Evolutionary conservation across 2,329 filamentous ascomycete genomes (phyloP).

Genomic region (Hypocreales sp.): DNA sequence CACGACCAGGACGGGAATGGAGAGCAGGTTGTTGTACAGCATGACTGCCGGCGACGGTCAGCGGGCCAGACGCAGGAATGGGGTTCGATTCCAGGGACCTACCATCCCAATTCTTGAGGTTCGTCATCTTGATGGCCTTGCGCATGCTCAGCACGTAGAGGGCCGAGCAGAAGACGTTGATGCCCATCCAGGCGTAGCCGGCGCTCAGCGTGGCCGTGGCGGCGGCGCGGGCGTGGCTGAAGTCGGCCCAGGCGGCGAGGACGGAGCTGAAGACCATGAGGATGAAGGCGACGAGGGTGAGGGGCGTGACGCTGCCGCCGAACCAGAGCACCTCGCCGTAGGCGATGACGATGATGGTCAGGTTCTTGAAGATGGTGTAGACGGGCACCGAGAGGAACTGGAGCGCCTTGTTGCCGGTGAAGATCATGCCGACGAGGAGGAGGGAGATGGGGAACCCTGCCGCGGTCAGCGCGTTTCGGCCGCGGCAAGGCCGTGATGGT

Average conservation of each 20-base stretch:
- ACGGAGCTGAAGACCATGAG: conserved; percentile 93
- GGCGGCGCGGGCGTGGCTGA: conserved; percentile 67
- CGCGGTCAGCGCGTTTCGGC: neutral
- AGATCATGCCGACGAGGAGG: conserved; percentile 97
- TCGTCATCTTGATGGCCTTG: conserved; percentile 98
- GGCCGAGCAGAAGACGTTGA: conserved; percentile 92
- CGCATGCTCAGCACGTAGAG: conserved; percentile 86
- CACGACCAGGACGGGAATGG: conserved; percentile 77
- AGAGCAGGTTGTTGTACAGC: conserved; percentile 99
- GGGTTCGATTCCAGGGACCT: too few species aligned
- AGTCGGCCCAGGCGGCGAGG: conserved; percentile 93
- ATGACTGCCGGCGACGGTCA: conserved; percentile 47
- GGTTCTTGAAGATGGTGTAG: conserved; percentile 99
- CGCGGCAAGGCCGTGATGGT: neutral
- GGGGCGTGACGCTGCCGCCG: conserved; percentile 74
- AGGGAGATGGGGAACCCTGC: conserved; percentile 91
- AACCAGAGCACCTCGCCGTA: conserved; percentile 99
- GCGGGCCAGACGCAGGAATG: neutral
- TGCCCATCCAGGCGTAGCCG: conserved; percentile 93
- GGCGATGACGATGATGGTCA: conserved; percentile 96
- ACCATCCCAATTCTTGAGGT: conserved; percentile 99
- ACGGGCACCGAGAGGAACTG: conserved; percentile 95
- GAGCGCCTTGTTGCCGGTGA: conserved; percentile 88
- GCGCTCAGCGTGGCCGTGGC: conserved; percentile 83
- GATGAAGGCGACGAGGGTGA: conserved; percentile 85